phyloP scores from a whole-genome alignment of 2,329 filamentous ascomycete species.

The Diaporthe vexans region DNA sequence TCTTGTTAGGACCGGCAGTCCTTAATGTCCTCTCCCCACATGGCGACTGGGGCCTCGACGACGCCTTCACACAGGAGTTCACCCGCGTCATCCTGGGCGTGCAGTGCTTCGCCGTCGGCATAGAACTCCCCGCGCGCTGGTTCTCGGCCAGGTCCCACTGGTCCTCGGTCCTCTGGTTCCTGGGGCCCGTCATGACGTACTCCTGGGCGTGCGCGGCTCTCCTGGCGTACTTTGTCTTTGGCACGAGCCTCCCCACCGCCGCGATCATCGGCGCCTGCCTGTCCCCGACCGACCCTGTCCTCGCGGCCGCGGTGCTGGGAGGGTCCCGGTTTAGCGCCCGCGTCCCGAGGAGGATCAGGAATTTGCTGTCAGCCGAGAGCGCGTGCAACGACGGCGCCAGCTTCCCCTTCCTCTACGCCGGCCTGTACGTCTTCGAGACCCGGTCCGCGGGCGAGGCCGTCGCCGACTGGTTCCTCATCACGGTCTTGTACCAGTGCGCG shows the following conservation, averaged over 20 bases:
- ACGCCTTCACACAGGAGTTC: constrained; percentile 61
- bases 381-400: constrained; percentile 66
- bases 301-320: constrained; percentile 76
- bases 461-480: constrained; percentile 76
- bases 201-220: constrained; percentile 78
- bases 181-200: constrained; percentile 76
- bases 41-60: constrained; percentile 29
- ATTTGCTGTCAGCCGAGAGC: constrained; percentile 73
- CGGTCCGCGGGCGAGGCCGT: constrained; percentile 63
- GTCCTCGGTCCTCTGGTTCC: constrained; percentile 64
- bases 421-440: constrained; percentile 32
- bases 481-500: constrained; percentile 75
- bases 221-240: constrained; percentile 73
- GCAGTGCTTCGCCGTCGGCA: constrained; percentile 80
- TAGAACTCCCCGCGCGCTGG: constrained; percentile 71
- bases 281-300: constrained; percentile 78
- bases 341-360: constrained; percentile 75
- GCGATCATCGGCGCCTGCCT: constrained; percentile 77
- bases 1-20: constrained; percentile 34
- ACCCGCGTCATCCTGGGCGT: constrained; percentile 80
- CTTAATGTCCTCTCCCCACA: constrained; percentile 34
- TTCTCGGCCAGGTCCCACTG: constrained; percentile 41
- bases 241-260: constrained; percentile 71
- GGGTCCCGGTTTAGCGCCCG: constrained; percentile 67
- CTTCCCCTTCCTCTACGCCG: constrained; percentile 39